Evolutionary conservation across 2,329 filamentous ascomycete species (phyloP), one percentile per base, ranked within the genome.

Genomic region (Epichloe festucae): DNA sequence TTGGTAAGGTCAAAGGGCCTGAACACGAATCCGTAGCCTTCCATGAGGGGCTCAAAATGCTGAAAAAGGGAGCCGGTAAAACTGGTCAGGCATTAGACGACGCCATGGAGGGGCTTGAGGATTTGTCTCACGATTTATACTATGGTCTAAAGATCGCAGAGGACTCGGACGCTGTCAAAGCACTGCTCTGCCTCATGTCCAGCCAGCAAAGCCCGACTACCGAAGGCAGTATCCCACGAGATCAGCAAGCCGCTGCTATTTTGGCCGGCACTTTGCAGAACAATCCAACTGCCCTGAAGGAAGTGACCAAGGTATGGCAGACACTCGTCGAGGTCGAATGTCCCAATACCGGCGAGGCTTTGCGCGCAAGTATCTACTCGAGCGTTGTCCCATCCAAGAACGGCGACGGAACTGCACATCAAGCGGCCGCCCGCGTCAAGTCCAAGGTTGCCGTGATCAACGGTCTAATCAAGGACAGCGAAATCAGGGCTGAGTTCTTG

Each of bases 51-150:
- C 65, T 83, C 47, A 64, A 70, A 36, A 67, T 73, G 40, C 62
- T 83, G 48, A 76, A 77, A 58, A 70, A 64, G 46, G 69, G 71
- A n/a, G 58, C 60, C 11, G 57, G 55, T 19, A 57, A 59, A 6
- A 56, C 58, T 41, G 62, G 64, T 15, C 57, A 65, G 50, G 63
- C 61, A 3, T 67, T 79, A 14, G 73, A 76, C 41, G 67, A 67
- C 11, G 76, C 77, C 0, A 70, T 86, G 7, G 73, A 77, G 36
- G 71, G 71, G 36, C 72, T 86, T n/a, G 72, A 77, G 54, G 81
- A 85, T 6, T 67, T 84, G 31, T 76, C 81, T 0, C 81, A 85
- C 63, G 82, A 85, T 63, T 79, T 85, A 55, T 85, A 84, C 68
- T 86, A 84, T 63, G 82, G 82, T 10, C 68, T 81, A 17, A 78